A percentile compares a stretch with the other conserved stretches of the same genome.
Evolutionary conservation across 208 protist genomes (phyloP).

Genomic region (Trypanosoma mega): DNA sequence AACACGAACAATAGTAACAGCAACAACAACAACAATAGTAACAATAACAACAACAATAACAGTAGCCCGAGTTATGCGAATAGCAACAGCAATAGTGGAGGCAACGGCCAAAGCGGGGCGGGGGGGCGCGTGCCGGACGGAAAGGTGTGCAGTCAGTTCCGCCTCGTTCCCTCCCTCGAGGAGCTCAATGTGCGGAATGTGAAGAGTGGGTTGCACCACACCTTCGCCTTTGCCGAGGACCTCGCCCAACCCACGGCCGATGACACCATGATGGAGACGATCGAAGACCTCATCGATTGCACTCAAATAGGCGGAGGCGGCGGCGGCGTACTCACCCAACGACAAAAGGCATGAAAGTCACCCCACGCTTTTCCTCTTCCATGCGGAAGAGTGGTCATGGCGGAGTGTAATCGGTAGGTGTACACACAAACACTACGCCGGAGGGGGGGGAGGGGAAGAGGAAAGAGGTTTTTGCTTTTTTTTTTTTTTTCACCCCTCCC

Average conservation of each 20-base stretch:
- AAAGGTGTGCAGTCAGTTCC: slow-evolving; percentile 15
- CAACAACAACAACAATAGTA: too few species aligned
- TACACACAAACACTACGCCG: too few species aligned
- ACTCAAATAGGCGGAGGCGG: too few species aligned
- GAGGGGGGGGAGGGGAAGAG: too few species aligned
- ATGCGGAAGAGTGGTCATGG: not conserved
- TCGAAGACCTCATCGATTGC: too few species aligned
- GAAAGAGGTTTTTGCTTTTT: too few species aligned
- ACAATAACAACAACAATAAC: not conserved
- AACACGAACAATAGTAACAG: slow-evolving; percentile 2
- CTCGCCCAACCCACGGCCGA: slow-evolving; percentile 2
- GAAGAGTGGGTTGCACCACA: slow-evolving; percentile 82
- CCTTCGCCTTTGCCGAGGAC: slow-evolving; percentile 77
- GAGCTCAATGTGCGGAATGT: slow-evolving; percentile 54
- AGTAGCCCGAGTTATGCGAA: not conserved
- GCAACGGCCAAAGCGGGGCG: slow-evolving; percentile 11
- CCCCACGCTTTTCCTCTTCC: too few species aligned
- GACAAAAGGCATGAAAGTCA: too few species aligned
- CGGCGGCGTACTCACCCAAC: too few species aligned
- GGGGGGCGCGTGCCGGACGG: slow-evolving; percentile 5
- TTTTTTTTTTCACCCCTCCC: too few species aligned
- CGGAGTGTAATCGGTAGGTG: too few species aligned
- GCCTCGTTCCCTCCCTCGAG: slow-evolving; percentile 48
- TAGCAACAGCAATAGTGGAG: not conserved
- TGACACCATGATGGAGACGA: too few species aligned